Evolutionary conservation across 192 early-diverging fungal species (phyloP).

Genomic region (Lobulomyces angularis): DNA sequence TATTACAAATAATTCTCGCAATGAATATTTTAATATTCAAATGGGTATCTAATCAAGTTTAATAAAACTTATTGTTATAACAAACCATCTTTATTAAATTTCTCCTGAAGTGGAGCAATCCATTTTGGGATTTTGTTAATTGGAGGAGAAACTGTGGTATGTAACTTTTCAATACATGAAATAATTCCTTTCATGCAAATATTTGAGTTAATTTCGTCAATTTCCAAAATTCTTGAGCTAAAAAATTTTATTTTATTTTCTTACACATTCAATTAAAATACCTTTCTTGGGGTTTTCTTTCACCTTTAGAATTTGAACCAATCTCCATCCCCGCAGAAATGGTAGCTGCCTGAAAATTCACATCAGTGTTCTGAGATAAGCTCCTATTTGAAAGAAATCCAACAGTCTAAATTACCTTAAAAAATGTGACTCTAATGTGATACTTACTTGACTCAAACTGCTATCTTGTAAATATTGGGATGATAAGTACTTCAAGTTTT

Average conservation of each 20-base stretch:
- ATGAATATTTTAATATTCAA: slow-evolving; percentile 51
- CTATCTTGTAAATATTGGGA: slow-evolving; percentile 46
- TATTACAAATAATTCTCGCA: slow-evolving; percentile 52
- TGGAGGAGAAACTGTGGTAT: slow-evolving; percentile 23
- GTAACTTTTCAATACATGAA: slow-evolving; percentile 40
- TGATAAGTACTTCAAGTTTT: slow-evolving; percentile 27
- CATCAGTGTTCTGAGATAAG: too few species aligned
- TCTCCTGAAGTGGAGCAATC: slow-evolving; percentile 47
- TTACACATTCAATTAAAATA: too few species aligned
- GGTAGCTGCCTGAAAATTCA: too few species aligned
- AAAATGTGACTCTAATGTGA: neutral
- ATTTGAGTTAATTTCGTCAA: slow-evolving; percentile 44
- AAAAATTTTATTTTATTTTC: too few species aligned
- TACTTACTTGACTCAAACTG: slow-evolving; percentile 41
- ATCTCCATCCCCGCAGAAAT: too few species aligned
- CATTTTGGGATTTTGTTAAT: slow-evolving; percentile 37
- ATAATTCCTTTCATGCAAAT: slow-evolving; percentile 51
- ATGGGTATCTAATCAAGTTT: slow-evolving; percentile 18
- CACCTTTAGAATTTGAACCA: too few species aligned
- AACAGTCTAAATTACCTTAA: too few species aligned
- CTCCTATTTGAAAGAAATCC: too few species aligned
- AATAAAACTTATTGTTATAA: neutral
- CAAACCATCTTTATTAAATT: slow-evolving; percentile 27
- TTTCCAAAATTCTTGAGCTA: slow-evolving; percentile 20
- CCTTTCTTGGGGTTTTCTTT: too few species aligned